Evolutionary conservation across 2,329 filamentous ascomycete species (phyloP).

Genomic region (Huntiella moniliformis): DNA sequence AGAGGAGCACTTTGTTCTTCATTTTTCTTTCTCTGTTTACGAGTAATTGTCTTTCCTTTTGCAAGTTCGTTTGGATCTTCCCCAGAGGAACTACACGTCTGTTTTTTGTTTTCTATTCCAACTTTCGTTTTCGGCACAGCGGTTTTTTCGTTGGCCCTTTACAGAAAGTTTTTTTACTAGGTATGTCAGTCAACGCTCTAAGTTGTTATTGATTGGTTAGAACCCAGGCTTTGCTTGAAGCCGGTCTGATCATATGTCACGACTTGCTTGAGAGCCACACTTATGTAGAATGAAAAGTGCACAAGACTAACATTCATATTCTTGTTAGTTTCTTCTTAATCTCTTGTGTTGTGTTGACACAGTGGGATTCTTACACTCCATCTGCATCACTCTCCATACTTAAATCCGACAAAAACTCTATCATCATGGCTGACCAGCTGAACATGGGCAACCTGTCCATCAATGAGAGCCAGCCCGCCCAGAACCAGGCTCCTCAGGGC

Average conservation of each 20-base stretch:
- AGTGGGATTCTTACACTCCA: conserved; percentile 7
- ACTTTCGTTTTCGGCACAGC: conserved; percentile 12
- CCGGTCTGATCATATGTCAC: no score
- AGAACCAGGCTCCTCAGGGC: conserved; percentile 15
- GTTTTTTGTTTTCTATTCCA: conserved; percentile 22
- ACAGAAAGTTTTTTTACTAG: conserved; percentile 4
- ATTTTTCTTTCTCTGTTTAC: conserved; percentile 9
- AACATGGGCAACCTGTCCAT: conserved; percentile 53
- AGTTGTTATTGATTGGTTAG: no score
- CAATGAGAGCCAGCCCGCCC: conserved; percentile 15
- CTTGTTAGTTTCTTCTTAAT: not conserved
- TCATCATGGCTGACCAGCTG: conserved; percentile 64
- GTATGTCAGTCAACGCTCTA: not conserved
- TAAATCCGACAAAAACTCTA: conserved; percentile 13
- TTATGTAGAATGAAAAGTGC: no score
- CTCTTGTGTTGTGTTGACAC: conserved; percentile 4
- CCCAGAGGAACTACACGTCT: conserved; percentile 23
- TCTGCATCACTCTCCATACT: conserved; percentile 12
- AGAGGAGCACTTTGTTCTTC: conserved; percentile 11
- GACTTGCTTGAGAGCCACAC: no score
- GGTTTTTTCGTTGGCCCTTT: conserved; percentile 9
- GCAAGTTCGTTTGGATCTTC: conserved; percentile 23
- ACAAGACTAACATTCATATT: not conserved
- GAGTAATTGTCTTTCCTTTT: conserved; percentile 12
- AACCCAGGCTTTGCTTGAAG: no score